phyloP scores from a whole-genome alignment of 2,329 filamentous ascomycete genomes.

The Dactylonectria macrodidyma region DNA sequence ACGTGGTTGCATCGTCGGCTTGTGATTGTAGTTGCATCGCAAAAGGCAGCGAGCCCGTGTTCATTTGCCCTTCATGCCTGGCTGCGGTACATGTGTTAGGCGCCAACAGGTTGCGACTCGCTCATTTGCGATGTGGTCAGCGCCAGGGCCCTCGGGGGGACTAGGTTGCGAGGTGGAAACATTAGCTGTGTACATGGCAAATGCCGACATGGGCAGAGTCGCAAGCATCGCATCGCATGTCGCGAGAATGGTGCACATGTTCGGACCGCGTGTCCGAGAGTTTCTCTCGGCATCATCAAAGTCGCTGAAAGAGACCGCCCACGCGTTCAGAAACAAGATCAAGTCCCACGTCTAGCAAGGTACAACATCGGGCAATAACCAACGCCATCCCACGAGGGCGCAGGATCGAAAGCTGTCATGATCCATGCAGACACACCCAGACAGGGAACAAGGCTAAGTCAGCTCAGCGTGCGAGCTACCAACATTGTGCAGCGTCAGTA shows the following conservation, averaged over 20 bases:
- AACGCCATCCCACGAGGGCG: slow-evolving; percentile 2
- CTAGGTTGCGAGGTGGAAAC: neutral
- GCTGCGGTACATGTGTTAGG: slow-evolving; percentile 1
- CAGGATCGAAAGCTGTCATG: slow-evolving; percentile 17
- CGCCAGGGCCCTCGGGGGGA: neutral
- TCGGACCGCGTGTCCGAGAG: neutral
- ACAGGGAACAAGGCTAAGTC: slow-evolving; percentile 23
- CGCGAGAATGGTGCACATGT: neutral
- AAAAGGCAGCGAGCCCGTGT: neutral
- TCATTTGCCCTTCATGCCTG: neutral
- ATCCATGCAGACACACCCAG: neutral
- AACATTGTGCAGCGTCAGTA: neutral
- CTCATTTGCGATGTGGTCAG: neutral
- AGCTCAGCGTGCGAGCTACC: slow-evolving; percentile 9
- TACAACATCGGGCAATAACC: neutral
- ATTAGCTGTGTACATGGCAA: neutral
- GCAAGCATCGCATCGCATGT: neutral
- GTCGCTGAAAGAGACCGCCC: neutral
- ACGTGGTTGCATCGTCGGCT: slow-evolving; percentile 10
- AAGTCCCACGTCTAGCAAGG: neutral
- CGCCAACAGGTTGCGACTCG: slow-evolving; percentile 10
- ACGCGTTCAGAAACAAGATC: neutral
- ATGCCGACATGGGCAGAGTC: neutral
- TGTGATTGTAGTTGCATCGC: slow-evolving; percentile 1
- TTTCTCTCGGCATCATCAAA: no score